These are phyloP conservation scores for Hansenula sp. DNA, from an alignment of 1,139 yeast species.

Conservation along the genomic window DNA sequence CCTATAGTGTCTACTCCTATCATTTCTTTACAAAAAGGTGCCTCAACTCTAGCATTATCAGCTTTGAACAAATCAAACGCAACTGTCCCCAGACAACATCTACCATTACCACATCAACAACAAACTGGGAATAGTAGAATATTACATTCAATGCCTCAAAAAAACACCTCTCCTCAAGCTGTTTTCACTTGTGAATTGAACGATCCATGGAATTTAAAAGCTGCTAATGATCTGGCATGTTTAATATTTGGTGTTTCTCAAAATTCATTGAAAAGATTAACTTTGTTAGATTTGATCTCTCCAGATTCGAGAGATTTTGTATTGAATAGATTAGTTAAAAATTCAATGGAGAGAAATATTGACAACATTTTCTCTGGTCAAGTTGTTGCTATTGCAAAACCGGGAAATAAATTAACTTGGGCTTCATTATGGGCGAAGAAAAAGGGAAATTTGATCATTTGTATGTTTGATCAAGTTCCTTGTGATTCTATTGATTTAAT, in stretches of 20 bases:
- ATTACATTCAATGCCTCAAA: conserved; percentile 61
- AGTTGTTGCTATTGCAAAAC: conserved; percentile 44
- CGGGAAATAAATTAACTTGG: conserved; percentile 58
- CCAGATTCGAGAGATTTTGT: conserved; percentile 71
- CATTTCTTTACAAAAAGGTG: conserved; percentile 26
- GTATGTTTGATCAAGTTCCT: conserved; percentile 85
- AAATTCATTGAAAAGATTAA: conserved; percentile 54
- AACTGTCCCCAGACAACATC: background rate
- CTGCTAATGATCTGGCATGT: conserved; percentile 89
- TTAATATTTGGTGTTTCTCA: conserved; percentile 80
- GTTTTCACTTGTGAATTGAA: conserved; percentile 74
- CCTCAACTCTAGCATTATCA: conserved; percentile 42
- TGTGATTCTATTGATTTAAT: conserved; percentile 73
- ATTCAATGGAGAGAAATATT: conserved; percentile 22
- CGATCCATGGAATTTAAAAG: conserved; percentile 78
- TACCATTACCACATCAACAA: background rate
- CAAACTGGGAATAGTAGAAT: conserved; percentile 19
- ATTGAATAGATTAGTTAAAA: conserved; percentile 44
- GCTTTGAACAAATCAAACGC: conserved; percentile 21
- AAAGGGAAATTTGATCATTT: conserved; percentile 64
- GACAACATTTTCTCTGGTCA: conserved; percentile 54
- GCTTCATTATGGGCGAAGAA: conserved; percentile 86
- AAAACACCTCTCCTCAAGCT: conserved; percentile 71
- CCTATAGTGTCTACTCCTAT: conserved; percentile 27
- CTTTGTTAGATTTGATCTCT: conserved; percentile 74